Conservation (phyloP, 257 asterid genomes). For the Solanum chilense region DNA sequence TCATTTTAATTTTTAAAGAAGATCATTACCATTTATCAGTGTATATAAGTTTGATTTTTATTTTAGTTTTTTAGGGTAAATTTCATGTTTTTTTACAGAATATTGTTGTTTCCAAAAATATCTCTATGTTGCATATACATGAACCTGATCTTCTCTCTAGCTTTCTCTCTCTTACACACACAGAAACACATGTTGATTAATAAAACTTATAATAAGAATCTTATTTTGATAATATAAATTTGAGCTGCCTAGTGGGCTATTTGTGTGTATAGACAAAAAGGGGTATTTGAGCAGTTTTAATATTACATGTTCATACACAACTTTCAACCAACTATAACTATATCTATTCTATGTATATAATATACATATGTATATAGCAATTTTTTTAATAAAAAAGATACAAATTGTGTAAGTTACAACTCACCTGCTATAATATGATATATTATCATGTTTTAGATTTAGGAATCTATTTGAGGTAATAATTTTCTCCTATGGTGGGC, state of each 20-base stretch:
- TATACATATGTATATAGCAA: neutral
- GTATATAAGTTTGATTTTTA: neutral
- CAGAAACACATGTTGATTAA: neutral
- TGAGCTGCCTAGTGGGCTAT: neutral
- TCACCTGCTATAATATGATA: neutral
- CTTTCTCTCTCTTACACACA: neutral
- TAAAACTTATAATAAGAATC: neutral
- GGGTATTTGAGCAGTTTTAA: neutral
- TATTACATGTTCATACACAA: constrained; percentile 6
- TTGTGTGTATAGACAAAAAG: neutral
- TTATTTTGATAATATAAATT: neutral
- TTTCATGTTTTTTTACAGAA: neutral
- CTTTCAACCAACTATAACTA: neutral
- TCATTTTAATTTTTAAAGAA: neutral
- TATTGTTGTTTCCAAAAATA: neutral
- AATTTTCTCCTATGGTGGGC: neutral
- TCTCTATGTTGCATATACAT: neutral
- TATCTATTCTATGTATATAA: neutral
- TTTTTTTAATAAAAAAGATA: neutral
- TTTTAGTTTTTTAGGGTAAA: neutral
- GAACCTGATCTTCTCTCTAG: neutral
- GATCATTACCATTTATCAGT: neutral
- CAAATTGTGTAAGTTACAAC: neutral
- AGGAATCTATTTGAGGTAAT: neutral
- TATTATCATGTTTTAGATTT: neutral